Conservation (phyloP, 345 rosid species). For the Isatis tinctoria region DNA sequence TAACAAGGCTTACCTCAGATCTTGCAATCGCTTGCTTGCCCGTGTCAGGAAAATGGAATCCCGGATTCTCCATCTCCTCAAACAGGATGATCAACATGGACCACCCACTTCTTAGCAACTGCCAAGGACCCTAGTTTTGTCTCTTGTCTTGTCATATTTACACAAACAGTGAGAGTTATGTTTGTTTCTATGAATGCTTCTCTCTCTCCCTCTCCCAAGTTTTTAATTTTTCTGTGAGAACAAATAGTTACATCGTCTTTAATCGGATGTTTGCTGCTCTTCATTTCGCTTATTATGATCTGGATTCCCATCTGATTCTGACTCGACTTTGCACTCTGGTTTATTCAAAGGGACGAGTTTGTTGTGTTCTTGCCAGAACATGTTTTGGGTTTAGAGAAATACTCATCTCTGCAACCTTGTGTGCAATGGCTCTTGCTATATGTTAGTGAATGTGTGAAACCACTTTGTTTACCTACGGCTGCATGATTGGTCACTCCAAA, state of each 20-base stretch:
- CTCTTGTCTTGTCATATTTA: too few relatives aligned
- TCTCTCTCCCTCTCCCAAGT: not conserved
- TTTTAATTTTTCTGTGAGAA: not conserved
- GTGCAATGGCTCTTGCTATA: too few relatives aligned
- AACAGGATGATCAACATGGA: conserved; percentile 4
- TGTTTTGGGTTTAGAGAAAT: not conserved
- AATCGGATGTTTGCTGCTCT: not conserved
- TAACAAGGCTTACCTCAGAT: conserved; percentile 18
- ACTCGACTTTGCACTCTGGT: too few relatives aligned
- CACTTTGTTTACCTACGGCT: not conserved
- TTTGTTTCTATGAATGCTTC: not conserved
- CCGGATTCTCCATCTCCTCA: conserved; percentile 23
- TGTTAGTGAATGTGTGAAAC: not conserved
- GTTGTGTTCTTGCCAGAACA: not conserved
- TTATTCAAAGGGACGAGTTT: too few relatives aligned
- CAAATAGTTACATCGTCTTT: not conserved
- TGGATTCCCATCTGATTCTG: too few relatives aligned
- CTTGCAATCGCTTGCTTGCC: conserved; percentile 34
- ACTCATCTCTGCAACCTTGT: too few relatives aligned
- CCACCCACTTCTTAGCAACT: not conserved
- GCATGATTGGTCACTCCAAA: too few relatives aligned
- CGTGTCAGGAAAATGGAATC: conserved; percentile 36
- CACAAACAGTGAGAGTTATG: not conserved
- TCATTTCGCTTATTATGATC: not conserved
- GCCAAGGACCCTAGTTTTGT: too few relatives aligned